A percentile compares a stretch with the other conserved stretches of the same genome.
Conservation (phyloP, 495 filamentous ascomycete genomes). For the Cenococcum geophilum region DNA sequence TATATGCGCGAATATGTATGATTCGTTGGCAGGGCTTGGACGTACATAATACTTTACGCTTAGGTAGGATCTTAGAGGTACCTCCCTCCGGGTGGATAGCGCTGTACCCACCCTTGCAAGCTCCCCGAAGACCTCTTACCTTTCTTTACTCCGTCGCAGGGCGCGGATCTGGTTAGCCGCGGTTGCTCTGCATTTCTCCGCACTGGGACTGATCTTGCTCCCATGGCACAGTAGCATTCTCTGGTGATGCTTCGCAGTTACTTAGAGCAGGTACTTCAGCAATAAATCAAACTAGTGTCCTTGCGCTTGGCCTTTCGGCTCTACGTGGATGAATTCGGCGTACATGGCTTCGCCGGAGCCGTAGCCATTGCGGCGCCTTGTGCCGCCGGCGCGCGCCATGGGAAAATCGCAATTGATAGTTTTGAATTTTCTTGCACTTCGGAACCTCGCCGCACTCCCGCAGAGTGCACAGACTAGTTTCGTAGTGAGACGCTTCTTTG, state of each 20-base stretch:
- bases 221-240: background rate
- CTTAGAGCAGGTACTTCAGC: background rate
- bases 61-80: background rate
- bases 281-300: background rate
- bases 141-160: background rate
- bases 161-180: background rate
- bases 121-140: background rate
- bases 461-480: constrained; percentile 6
- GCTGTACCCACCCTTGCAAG: background rate
- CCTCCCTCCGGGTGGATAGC: background rate
- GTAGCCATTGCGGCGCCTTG: background rate
- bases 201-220: background rate
- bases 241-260: background rate
- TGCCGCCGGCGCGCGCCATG: background rate
- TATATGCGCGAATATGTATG: constrained; percentile 4
- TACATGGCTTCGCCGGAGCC: background rate
- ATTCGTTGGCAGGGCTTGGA: constrained; percentile 3
- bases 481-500: background rate
- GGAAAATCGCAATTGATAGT: background rate
- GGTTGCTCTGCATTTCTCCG: background rate
- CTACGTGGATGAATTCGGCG: background rate
- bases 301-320: background rate
- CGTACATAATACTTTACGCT: background rate
- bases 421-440: constrained; percentile 4
- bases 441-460: constrained; percentile 8